A percentile compares a stretch with the other conserved stretches of the same genome.
phyloP scores from a whole-genome alignment of 75 land plant species.

The Cryptomeria japonica region DNA sequence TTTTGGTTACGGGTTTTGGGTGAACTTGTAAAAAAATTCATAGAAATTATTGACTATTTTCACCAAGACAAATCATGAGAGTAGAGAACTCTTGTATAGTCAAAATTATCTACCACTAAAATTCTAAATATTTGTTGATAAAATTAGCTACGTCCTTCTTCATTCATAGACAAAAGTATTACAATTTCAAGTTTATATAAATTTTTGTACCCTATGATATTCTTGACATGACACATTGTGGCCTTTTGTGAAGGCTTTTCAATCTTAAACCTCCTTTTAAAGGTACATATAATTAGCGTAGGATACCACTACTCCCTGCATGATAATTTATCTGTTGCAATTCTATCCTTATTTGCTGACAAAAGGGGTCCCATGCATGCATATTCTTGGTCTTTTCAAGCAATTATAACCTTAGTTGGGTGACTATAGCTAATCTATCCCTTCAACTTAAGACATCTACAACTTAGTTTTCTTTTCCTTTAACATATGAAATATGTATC shows the following conservation, averaged over 20 bases:
- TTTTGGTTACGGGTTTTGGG: not conserved
- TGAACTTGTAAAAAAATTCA: not conserved
- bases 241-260: not conserved
- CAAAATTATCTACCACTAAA: not conserved
- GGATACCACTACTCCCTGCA: too few relatives aligned
- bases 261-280: too few relatives aligned
- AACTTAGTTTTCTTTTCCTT: too few relatives aligned
- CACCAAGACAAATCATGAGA: not conserved
- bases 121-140: not conserved
- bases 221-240: not conserved
- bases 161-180: not conserved
- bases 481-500: too few relatives aligned
- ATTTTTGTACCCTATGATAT: not conserved
- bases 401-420: too few relatives aligned
- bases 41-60: not conserved
- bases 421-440: too few relatives aligned
- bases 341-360: too few relatives aligned
- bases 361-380: too few relatives aligned
- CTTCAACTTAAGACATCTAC: too few relatives aligned
- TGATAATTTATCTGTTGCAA: too few relatives aligned
- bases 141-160: not conserved
- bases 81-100: not conserved
- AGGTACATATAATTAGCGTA: too few relatives aligned
- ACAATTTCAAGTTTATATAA: not conserved
- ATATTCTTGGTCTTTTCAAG: too few relatives aligned